Conservation (phyloP, 1,139 yeast species). For the Waltiozyma sp. region DNA sequence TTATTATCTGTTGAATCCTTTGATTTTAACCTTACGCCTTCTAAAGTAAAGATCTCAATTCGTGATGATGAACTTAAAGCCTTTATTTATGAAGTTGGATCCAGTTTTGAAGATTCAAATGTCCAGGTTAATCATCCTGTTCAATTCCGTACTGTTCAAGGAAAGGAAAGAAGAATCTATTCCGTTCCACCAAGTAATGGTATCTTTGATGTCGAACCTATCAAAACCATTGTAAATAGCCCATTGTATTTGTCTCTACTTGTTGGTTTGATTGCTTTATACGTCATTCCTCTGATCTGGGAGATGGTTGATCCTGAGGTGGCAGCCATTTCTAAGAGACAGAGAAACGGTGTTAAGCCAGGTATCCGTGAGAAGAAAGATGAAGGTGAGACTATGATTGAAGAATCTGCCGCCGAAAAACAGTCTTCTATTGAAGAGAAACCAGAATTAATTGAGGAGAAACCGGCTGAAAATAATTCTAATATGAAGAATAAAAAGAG, state of each 20-base stretch:
- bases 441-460: not conserved
- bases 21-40: constrained; percentile 14
- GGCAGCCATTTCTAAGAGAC: constrained; percentile 14
- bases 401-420: not conserved
- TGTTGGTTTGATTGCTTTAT: constrained; percentile 17
- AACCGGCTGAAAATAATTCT: not conserved
- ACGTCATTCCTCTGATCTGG: constrained; percentile 22
- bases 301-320: constrained; percentile 30
- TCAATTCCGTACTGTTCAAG: constrained; percentile 15
- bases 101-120: constrained; percentile 5
- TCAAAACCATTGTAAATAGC: constrained; percentile 24
- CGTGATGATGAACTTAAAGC: constrained; percentile 5
- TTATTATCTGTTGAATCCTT: constrained; percentile 10
- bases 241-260: constrained; percentile 26
- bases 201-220: constrained; percentile 23
- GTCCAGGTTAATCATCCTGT: constrained; percentile 10
- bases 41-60: constrained; percentile 12
- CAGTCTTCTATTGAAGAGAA: constrained; percentile 1
- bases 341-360: constrained; percentile 1
- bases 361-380: constrained; percentile 1
- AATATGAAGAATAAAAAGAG: not conserved
- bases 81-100: constrained; percentile 8
- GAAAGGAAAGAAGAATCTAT: constrained; percentile 23
- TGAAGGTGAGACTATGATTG: constrained; percentile 1
- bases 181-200: constrained; percentile 21